Evolutionary conservation across 139 green algal species (phyloP).

Genomic region (Chlamydomonas applanata): DNA sequence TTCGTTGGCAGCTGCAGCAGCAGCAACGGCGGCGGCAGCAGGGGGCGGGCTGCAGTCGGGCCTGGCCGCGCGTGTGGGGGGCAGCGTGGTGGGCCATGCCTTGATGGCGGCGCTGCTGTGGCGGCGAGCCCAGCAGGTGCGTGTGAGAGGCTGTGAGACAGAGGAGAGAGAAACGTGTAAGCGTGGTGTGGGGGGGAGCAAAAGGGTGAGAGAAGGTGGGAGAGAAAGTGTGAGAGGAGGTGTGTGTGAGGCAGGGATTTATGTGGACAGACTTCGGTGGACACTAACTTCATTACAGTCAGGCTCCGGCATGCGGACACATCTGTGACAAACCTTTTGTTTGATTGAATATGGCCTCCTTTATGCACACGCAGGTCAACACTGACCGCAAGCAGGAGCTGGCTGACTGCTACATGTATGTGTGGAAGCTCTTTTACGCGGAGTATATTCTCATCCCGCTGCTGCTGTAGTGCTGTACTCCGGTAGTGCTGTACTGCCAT

Average conservation of each 20-base stretch:
- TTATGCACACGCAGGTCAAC: conserved; percentile 42
- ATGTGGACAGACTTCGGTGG: no score
- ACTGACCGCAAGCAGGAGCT: conserved; percentile 41
- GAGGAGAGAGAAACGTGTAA: no score
- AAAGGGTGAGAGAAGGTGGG: no score
- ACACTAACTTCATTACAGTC: no score
- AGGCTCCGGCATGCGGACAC: no score
- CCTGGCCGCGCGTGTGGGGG: background rate
- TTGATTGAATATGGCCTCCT: background rate
- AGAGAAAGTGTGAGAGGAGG: no score
- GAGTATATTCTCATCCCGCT: conserved; percentile 89
- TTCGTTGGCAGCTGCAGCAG: background rate
- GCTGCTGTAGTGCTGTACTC: conserved; percentile 2
- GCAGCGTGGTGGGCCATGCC: conserved; percentile 15
- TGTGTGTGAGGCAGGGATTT: no score
- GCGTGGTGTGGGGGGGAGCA: no score
- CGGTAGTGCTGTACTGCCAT: background rate
- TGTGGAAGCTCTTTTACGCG: conserved; percentile 93
- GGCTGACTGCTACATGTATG: conserved; percentile 67
- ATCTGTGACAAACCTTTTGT: background rate
- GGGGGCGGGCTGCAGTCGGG: background rate
- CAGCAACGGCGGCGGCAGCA: conserved; percentile 1
- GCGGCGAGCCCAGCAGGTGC: conserved; percentile 19
- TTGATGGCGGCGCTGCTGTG: conserved; percentile 39
- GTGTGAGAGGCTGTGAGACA: no score